phyloP scores from a whole-genome alignment of 2,329 filamentous ascomycete species.

The Clathrospora elynae region DNA sequence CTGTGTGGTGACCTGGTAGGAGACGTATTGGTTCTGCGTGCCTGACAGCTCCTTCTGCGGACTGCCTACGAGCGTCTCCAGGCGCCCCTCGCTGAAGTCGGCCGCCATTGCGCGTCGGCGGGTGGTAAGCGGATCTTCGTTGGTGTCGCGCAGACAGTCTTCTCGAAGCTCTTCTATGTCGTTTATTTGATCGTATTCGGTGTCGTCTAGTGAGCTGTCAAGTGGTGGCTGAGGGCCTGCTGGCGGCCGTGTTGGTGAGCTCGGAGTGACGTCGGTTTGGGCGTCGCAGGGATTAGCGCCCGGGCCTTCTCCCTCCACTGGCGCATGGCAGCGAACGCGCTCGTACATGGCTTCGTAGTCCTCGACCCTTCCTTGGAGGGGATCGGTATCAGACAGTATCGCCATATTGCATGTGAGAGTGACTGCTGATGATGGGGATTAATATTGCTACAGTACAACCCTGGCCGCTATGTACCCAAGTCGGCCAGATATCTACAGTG shows the following conservation, averaged over 20 bases:
- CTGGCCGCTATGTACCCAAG: slow-evolving; percentile 8
- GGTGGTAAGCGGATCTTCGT: too few relatives aligned
- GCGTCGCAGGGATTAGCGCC: slow-evolving; percentile 5
- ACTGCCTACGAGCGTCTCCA: slow-evolving; percentile 81
- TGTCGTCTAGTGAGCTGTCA: slow-evolving; percentile 16
- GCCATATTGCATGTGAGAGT: slow-evolving; percentile 2
- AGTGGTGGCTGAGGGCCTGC: slow-evolving; percentile 3
- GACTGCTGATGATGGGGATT: neutral
- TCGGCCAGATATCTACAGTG: slow-evolving; percentile 24
- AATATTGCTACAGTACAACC: slow-evolving; percentile 9
- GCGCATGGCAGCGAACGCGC: slow-evolving; percentile 5
- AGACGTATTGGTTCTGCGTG: slow-evolving; percentile 95
- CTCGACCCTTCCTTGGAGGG: neutral
- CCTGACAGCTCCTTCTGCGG: slow-evolving; percentile 96
- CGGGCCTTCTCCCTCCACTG: slow-evolving; percentile 8
- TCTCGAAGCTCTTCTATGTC: slow-evolving; percentile 18
- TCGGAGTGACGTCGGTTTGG: slow-evolving; percentile 21
- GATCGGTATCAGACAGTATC: neutral
- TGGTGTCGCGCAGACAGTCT: slow-evolving; percentile 10
- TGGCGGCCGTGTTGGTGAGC: slow-evolving; percentile 12
- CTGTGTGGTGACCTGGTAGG: slow-evolving; percentile 89
- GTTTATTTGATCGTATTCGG: slow-evolving; percentile 21
- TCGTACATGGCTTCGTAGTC: slow-evolving; percentile 15
- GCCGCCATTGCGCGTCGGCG: slow-evolving; percentile 37
- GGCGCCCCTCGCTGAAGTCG: slow-evolving; percentile 63